Evolutionary conservation across 805 yeast genomes (phyloP).

Genomic region (Candida germanica): DNA sequence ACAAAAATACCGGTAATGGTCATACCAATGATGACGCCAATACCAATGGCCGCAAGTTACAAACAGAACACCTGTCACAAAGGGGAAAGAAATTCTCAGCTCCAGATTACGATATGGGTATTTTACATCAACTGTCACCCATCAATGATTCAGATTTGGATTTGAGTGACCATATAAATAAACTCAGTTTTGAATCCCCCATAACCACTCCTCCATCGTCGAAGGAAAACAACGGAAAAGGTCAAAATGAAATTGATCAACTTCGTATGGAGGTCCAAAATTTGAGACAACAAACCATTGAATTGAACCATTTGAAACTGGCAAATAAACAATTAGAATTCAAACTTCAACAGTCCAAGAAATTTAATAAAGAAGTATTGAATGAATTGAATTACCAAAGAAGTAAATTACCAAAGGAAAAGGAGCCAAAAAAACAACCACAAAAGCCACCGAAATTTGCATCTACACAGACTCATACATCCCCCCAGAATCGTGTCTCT

Average conservation of each 20-base stretch:
- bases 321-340: conserved; percentile 14
- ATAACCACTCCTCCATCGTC: conserved; percentile 30
- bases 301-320: conserved; percentile 6
- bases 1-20: too few species aligned
- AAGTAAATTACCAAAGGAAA: neutral
- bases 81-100: too few species aligned
- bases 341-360: conserved; percentile 14
- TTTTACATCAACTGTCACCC: neutral
- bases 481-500: too few species aligned
- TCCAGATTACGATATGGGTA: too few species aligned
- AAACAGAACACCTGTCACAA: too few species aligned
- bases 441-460: neutral
- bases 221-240: conserved; percentile 4
- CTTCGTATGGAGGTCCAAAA: conserved; percentile 2
- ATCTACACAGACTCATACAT: neutral
- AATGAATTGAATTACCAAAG: conserved; percentile 16
- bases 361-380: conserved; percentile 17
- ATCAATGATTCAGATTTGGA: conserved; percentile 10
- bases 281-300: neutral
- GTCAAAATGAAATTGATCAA: conserved; percentile 2
- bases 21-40: neutral
- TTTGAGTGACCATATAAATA: conserved; percentile 4
- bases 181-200: conserved; percentile 18
- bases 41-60: too few species aligned
- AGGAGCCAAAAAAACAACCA: too few species aligned